Percentiles rank a stretch among this genome's conserved stretches.
Conservation (phyloP, 805 yeast genomes). For the Ogataea siamensis region DNA sequence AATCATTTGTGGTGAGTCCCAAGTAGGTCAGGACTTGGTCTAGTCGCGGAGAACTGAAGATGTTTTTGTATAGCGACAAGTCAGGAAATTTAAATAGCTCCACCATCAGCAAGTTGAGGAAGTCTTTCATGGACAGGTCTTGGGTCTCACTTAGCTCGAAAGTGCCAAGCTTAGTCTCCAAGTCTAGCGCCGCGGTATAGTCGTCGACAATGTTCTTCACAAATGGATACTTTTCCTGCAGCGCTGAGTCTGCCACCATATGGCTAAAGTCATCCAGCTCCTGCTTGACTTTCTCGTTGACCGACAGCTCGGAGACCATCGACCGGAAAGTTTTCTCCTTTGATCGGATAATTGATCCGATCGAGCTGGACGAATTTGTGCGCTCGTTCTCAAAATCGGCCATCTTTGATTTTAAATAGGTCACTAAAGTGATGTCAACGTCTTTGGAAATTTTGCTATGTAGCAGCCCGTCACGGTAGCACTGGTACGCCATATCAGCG, state of each 20-base stretch:
- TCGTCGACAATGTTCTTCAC: constrained; percentile 7
- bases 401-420: constrained; percentile 12
- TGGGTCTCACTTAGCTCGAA: constrained; percentile 9
- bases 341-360: constrained; percentile 13
- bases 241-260: constrained; percentile 4
- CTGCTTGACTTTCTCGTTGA: constrained; percentile 14
- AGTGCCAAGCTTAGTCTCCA: constrained; percentile 7
- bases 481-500: constrained; percentile 14
- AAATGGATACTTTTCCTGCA: constrained; percentile 7
- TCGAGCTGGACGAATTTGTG: constrained; percentile 14
- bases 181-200: constrained; percentile 5
- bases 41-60: constrained; percentile 13
- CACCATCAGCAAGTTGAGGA: constrained; percentile 10
- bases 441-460: constrained; percentile 17
- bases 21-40: constrained; percentile 15
- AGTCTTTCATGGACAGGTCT: constrained; percentile 4
- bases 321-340: constrained; percentile 19
- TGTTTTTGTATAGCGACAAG: constrained; percentile 9
- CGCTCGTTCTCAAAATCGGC: constrained; percentile 13
- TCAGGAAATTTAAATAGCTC: constrained; percentile 15
- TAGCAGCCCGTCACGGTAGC: constrained; percentile 19
- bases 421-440: constrained; percentile 8
- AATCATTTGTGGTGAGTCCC: constrained; percentile 5
- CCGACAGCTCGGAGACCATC: constrained; percentile 17
- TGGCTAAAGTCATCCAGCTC: constrained; percentile 16